A percentile compares a stretch with the other conserved stretches of the same genome.
phyloP scores from a whole-genome alignment of 2,329 filamentous ascomycete genomes.

The Claviceps sorghi region DNA sequence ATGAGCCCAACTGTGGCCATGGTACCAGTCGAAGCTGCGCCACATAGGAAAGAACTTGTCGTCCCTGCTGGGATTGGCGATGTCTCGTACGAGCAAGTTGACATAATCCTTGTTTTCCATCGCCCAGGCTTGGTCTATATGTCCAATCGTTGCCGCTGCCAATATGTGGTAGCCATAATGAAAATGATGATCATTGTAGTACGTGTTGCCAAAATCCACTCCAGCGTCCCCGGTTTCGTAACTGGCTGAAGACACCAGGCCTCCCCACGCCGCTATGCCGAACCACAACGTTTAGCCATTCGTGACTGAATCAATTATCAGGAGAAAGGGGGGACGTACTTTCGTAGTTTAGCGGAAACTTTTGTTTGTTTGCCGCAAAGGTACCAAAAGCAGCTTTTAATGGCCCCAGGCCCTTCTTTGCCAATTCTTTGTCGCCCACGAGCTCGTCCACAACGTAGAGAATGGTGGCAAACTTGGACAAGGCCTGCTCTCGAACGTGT shows the following conservation, averaged over 20 bases:
- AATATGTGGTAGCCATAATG: constrained; percentile 86
- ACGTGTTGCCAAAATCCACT: constrained; percentile 79
- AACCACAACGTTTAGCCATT: not conserved
- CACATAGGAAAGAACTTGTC: constrained; percentile 71
- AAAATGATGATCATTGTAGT: constrained; percentile 64
- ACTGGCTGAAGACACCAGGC: constrained; percentile 60
- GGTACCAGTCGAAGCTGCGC: constrained; percentile 82
- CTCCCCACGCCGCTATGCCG: constrained; percentile 52
- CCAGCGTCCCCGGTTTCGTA: constrained; percentile 55
- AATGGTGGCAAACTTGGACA: constrained; percentile 62
- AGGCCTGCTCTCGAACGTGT: constrained; percentile 26
- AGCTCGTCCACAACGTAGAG: constrained; percentile 52
- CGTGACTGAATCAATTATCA: not conserved
- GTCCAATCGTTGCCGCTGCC: constrained; percentile 66
- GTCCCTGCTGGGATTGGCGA: constrained; percentile 55
- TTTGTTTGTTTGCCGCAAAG: constrained; percentile 54
- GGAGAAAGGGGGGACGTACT: constrained; percentile 24
- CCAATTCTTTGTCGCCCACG: constrained; percentile 40
- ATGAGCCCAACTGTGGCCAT: constrained; percentile 89
- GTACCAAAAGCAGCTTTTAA: constrained; percentile 52
- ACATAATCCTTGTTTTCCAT: constrained; percentile 61
- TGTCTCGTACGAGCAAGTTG: constrained; percentile 69
- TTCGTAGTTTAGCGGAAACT: constrained; percentile 51
- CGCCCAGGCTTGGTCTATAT: constrained; percentile 65
- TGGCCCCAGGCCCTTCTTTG: constrained; percentile 40